Conservation (phyloP, 2,329 filamentous ascomycete genomes). For the Pseudogymnoascus sp. region DNA sequence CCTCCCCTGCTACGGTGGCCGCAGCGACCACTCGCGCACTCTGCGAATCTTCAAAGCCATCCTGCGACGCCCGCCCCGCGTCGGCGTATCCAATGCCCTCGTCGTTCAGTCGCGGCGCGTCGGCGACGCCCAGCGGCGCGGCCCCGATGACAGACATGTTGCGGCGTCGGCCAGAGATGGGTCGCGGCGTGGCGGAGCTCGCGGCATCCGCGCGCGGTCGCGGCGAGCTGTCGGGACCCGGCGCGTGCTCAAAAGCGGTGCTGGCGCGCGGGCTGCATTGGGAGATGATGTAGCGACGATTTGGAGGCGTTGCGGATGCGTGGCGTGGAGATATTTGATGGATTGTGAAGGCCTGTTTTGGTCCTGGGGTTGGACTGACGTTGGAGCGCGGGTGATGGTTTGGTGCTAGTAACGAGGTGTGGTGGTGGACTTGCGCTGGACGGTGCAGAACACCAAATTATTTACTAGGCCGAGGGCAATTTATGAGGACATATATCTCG, state of each 20-base stretch:
- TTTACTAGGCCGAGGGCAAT: background rate
- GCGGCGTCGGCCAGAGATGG: background rate
- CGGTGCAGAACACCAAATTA: background rate
- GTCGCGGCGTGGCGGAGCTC: background rate
- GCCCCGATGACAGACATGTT: conserved; percentile 24
- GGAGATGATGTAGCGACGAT: background rate
- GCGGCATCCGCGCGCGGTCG: conserved; percentile 11
- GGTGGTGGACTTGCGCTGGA: background rate
- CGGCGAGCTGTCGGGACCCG: conserved; percentile 2
- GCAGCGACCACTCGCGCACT: conserved; percentile 38
- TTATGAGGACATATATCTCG: background rate
- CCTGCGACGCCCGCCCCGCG: conserved; percentile 32
- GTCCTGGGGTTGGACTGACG: background rate
- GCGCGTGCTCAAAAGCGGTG: conserved; percentile 13
- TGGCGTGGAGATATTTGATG: conserved; percentile 1
- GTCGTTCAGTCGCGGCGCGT: conserved; percentile 50
- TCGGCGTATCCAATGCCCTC: conserved; percentile 43
- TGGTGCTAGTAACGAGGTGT: background rate
- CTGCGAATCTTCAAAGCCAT: conserved; percentile 11
- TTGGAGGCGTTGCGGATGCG: background rate
- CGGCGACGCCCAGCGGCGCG: conserved; percentile 40
- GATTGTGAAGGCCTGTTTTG: background rate
- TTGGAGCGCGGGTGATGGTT: background rate
- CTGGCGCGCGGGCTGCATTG: background rate
- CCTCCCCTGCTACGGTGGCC: conserved; percentile 40